These are phyloP conservation scores for Lactifluus subvellereus DNA, from an alignment of 768 basidiomycete genomes.

Conservation along the genomic window DNA sequence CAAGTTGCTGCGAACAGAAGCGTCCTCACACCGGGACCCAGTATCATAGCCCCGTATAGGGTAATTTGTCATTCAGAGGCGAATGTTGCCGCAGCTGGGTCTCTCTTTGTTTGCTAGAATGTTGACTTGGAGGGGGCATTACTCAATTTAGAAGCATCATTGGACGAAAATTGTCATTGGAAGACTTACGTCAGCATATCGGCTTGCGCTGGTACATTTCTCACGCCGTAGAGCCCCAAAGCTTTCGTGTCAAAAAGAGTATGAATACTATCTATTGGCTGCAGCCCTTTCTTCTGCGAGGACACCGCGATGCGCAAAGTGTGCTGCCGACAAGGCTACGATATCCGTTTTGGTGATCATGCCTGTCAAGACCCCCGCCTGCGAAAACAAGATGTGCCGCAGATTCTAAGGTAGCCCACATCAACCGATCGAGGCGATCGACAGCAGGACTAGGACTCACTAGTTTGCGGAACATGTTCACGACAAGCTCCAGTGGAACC, in stretches of 20 bases:
- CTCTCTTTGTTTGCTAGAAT: too few relatives aligned
- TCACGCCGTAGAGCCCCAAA: neutral
- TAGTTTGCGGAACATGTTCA: constrained; percentile 70
- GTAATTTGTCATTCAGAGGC: neutral
- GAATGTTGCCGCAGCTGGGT: neutral
- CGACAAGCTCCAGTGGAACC: constrained; percentile 64
- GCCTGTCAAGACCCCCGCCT: constrained; percentile 52
- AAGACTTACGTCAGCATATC: neutral
- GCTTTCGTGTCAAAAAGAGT: neutral
- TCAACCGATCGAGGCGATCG: constrained; percentile 11
- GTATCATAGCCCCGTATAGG: neutral
- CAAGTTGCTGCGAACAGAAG: neutral
- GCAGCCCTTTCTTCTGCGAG: constrained; percentile 7
- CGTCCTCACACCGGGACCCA: neutral
- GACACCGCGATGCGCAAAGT: constrained; percentile 48
- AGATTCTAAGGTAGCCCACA: constrained; percentile 43
- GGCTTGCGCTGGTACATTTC: neutral
- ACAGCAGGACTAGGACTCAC: constrained; percentile 31
- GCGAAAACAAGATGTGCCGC: constrained; percentile 61
- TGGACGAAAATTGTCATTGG: too few relatives aligned
- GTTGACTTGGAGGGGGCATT: too few relatives aligned
- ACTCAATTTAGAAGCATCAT: too few relatives aligned
- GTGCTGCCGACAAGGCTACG: constrained; percentile 49
- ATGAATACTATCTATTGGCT: neutral
- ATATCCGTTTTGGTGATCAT: constrained; percentile 67